A percentile compares a stretch with the other conserved stretches of the same genome.
phyloP scores from a whole-genome alignment of 768 basidiomycete species.

The Lactarius psammicola region DNA sequence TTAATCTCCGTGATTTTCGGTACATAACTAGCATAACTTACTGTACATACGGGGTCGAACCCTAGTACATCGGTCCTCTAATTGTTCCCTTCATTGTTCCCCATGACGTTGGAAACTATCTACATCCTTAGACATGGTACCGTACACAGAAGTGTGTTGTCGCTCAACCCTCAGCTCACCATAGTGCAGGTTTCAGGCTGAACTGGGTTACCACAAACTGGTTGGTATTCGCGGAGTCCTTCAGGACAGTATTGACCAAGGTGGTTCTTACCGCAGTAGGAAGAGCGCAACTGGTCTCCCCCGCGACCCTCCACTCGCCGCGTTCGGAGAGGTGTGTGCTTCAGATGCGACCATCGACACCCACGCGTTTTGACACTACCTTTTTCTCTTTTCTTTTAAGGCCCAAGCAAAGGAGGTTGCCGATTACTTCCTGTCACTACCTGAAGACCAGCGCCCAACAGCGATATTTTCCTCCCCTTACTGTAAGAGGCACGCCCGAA shows the following conservation, averaged over 20 bases:
- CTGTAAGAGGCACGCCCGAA: conserved; percentile 47
- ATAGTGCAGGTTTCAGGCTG: conserved; percentile 59
- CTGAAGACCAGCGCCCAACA: conserved; percentile 65
- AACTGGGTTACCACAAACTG: conserved; percentile 71
- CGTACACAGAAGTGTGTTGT: conserved; percentile 9
- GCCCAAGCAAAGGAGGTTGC: conserved; percentile 74
- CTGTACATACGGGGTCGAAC: too few relatives aligned
- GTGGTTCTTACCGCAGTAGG: conserved; percentile 41
- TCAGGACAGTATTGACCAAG: neutral
- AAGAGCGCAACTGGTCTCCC: conserved; percentile 62
- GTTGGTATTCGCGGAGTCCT: conserved; percentile 40
- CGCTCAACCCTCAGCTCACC: conserved; percentile 12
- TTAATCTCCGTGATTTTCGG: neutral
- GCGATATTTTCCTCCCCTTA: conserved; percentile 84
- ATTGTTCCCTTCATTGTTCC: neutral
- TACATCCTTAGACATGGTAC: conserved; percentile 69
- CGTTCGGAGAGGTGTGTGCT: conserved; percentile 61
- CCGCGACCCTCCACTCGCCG: conserved; percentile 71
- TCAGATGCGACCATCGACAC: neutral
- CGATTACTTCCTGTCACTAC: conserved; percentile 59
- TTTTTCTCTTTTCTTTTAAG: conserved; percentile 35
- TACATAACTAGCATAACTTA: too few relatives aligned
- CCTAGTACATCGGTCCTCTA: neutral
- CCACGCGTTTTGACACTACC: neutral
- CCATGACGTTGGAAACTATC: conserved; percentile 55